Evolutionary conservation across 2,329 filamentous ascomycete genomes (phyloP).

Genomic region (Dactylellina drechsleri): DNA sequence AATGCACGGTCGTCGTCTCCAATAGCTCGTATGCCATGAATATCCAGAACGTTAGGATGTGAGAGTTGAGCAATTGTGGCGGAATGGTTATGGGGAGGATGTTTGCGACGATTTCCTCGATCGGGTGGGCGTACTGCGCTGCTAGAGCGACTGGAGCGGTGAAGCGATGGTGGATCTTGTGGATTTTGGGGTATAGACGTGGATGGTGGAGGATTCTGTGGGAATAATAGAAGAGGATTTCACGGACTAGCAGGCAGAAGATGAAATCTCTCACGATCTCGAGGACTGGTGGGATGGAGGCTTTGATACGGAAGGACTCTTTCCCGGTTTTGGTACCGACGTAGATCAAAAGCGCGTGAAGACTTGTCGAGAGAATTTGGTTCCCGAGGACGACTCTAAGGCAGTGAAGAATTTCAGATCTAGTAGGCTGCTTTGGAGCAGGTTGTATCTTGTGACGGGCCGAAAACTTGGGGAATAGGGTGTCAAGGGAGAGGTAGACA

Average conservation of each 20-base stretch:
- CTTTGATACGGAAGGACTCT: constrained; percentile 61
- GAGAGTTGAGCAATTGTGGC: constrained; percentile 64
- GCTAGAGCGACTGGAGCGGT: constrained; percentile 68
- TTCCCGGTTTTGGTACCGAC: constrained; percentile 56
- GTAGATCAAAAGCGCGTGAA: constrained; percentile 59
- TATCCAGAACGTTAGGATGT: constrained; percentile 67
- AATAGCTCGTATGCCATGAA: constrained; percentile 66
- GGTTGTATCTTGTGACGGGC: constrained; percentile 68
- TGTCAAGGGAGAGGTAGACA: constrained; percentile 64
- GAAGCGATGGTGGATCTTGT: constrained; percentile 70
- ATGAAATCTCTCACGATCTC: constrained; percentile 63
- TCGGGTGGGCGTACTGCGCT: constrained; percentile 69
- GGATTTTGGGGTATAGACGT: constrained; percentile 65
- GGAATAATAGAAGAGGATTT: constrained; percentile 68
- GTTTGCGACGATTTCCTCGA: constrained; percentile 69
- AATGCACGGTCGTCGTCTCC: constrained; percentile 69
- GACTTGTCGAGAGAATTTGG: constrained; percentile 63
- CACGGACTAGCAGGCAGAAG: constrained; percentile 64
- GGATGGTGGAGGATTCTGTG: constrained; percentile 68
- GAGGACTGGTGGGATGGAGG: constrained; percentile 60
- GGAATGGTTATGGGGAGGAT: constrained; percentile 67
- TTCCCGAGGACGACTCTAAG: constrained; percentile 65
- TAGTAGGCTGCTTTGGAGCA: constrained; percentile 65
- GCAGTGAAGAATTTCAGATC: constrained; percentile 64
- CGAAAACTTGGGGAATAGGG: constrained; percentile 65